Evolutionary conservation across 495 filamentous ascomycete species (phyloP).

Genomic region (Halenospora varia): DNA sequence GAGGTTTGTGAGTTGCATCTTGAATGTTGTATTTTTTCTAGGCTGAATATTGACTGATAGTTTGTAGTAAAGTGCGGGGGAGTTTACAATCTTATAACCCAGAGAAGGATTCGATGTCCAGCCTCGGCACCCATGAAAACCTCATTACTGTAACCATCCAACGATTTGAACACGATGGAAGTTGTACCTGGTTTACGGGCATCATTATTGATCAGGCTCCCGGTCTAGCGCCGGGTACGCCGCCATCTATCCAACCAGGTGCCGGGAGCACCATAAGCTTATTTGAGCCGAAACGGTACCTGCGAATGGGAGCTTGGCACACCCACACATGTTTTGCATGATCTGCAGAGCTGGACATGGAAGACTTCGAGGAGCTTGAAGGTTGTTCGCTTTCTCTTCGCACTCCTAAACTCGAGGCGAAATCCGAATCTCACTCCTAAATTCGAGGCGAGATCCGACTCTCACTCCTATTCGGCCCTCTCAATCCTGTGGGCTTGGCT

Average conservation of each 20-base stretch:
- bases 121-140: neutral
- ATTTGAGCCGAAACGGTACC: neutral
- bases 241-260: neutral
- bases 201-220: neutral
- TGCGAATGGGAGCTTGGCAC: neutral
- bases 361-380: no score
- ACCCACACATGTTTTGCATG: neutral
- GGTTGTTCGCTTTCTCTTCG: no score
- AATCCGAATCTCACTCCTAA: no score
- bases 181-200: neutral
- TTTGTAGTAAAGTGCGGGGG: neutral
- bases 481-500: neutral
- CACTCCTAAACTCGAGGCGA: no score
- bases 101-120: neutral
- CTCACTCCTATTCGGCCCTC: neutral
- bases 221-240: neutral
- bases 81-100: neutral
- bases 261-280: neutral
- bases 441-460: neutral
- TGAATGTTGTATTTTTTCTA: no score
- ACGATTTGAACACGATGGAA: neutral
- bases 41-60: no score
- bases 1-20: slow-evolving; percentile 4
- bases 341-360: no score
- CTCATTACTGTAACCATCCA: neutral